Evolutionary conservation across 768 basidiomycete species (phyloP), one percentile per base, ranked within the genome.

Genomic region (Wakefieldia striispora): DNA sequence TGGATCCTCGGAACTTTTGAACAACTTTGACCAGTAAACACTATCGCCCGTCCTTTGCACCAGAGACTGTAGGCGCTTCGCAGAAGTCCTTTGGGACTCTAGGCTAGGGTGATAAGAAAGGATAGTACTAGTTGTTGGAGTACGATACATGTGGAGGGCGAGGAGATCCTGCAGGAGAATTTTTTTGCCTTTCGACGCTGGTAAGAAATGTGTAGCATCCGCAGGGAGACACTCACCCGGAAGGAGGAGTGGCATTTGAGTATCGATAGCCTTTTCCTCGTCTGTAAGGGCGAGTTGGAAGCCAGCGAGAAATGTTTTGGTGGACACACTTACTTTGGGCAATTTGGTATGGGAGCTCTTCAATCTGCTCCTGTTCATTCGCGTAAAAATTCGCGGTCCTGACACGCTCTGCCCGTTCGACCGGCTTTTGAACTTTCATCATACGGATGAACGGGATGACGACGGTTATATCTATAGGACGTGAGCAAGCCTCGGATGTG

Each of bases 401-500:
- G 19, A 66, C 54, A 5, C 26, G 43, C 40, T 19, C 38, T 40
- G 51, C 36, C 13, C 60, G 54, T 21, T 0, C 3, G 27, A 57
- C 62, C 10, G 70, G 68, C 33, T 43, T 60, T 51, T 41, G 48
- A 46, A 67, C 67, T 42, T 63, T 58, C 55, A 75, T 66, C 9
- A 69, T 56, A 16, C 78, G 75, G 23, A 80, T 70, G 53, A 82
- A 83, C 2, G 78, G 73, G 5, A 83, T 67, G 1, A 76, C 75
- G 19, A 83, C 69, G 12, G 81, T 83, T 4, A 83, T 77, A 59
- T 83, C 81, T 83, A 47, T 11, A 27, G n/a, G 27, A 20, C 24
- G 24, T 57, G 29, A 53, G 53, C n/a, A 24, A 14, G 29, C 19
- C 33, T 10, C 13, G 4, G 43, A 58, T 6, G 51, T 40, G 75